Evolutionary conservation across 176 grass and related monocot genomes (phyloP).

Genomic region (Canna indica): DNA sequence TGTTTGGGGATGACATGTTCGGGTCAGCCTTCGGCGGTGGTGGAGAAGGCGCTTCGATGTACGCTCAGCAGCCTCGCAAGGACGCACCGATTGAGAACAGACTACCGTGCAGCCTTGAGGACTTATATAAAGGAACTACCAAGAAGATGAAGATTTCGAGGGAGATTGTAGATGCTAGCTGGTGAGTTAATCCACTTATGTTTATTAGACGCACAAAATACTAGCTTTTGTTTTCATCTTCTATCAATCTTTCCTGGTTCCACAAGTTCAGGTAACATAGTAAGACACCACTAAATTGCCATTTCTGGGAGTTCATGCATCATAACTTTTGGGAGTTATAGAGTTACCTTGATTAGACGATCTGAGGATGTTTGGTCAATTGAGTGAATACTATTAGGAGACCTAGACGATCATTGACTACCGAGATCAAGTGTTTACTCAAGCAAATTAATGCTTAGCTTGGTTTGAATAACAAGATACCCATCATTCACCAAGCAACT

Average conservation of each 20-base stretch:
- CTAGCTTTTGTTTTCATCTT: neutral
- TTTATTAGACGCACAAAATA: neutral
- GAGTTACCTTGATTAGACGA: too few relatives aligned
- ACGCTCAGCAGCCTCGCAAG: neutral
- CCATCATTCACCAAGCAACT: too few relatives aligned
- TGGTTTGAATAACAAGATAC: too few relatives aligned
- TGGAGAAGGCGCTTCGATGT: neutral
- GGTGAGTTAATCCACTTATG: neutral
- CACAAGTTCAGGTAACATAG: neutral
- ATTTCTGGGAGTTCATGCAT: too few relatives aligned
- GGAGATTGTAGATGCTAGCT: neutral
- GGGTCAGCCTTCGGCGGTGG: neutral
- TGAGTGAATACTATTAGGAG: too few relatives aligned
- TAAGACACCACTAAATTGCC: neutral
- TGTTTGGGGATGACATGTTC: neutral
- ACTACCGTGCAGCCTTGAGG: conserved; percentile 8
- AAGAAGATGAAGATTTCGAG: conserved; percentile 18
- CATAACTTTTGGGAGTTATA: too few relatives aligned
- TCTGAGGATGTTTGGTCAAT: too few relatives aligned
- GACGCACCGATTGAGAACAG: neutral
- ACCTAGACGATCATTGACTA: too few relatives aligned
- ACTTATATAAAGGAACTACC: conserved; percentile 4
- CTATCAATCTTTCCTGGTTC: neutral
- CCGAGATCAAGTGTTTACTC: too few relatives aligned
- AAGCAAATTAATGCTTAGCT: too few relatives aligned